A percentile compares a stretch with the other conserved stretches of the same genome.
Conservation (phyloP, 176 grass and related monocot species). For the Avena eriantha region DNA sequence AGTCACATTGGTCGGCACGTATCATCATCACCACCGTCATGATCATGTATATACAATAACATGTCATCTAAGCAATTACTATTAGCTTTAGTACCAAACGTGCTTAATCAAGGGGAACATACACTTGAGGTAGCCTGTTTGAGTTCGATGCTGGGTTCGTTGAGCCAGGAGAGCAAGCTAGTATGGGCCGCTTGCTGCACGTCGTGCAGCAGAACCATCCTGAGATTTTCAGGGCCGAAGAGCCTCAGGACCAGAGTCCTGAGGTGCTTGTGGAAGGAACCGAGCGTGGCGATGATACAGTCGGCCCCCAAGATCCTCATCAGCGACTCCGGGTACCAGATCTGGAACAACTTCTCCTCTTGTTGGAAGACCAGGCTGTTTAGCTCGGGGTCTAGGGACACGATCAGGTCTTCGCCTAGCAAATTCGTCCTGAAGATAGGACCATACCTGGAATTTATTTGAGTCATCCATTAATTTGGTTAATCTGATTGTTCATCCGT, state of each 20-base stretch:
- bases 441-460: slow-evolving; percentile 49
- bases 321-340: slow-evolving; percentile 58
- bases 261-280: slow-evolving; percentile 58
- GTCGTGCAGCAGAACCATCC: slow-evolving; percentile 37
- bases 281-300: slow-evolving; percentile 41
- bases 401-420: slow-evolving; percentile 46
- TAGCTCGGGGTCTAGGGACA: slow-evolving; percentile 46
- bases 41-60: too few relatives aligned
- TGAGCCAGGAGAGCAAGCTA: slow-evolving; percentile 54
- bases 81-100: too few relatives aligned
- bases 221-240: slow-evolving; percentile 55
- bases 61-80: too few relatives aligned
- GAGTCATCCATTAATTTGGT: too few relatives aligned
- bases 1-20: too few relatives aligned
- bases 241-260: slow-evolving; percentile 45
- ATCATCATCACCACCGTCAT: too few relatives aligned
- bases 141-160: slow-evolving; percentile 35
- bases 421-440: slow-evolving; percentile 57
- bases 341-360: slow-evolving; percentile 63
- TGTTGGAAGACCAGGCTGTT: slow-evolving; percentile 48
- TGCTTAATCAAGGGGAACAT: neutral
- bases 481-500: too few relatives aligned
- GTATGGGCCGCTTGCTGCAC: slow-evolving; percentile 12
- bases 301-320: slow-evolving; percentile 54
- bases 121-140: slow-evolving; percentile 55